A percentile compares a stretch with the other conserved stretches of the same genome.
These are phyloP conservation scores for Fusarium nygamai DNA, from an alignment of 2,329 filamentous ascomycete species.

Conservation along the genomic window DNA sequence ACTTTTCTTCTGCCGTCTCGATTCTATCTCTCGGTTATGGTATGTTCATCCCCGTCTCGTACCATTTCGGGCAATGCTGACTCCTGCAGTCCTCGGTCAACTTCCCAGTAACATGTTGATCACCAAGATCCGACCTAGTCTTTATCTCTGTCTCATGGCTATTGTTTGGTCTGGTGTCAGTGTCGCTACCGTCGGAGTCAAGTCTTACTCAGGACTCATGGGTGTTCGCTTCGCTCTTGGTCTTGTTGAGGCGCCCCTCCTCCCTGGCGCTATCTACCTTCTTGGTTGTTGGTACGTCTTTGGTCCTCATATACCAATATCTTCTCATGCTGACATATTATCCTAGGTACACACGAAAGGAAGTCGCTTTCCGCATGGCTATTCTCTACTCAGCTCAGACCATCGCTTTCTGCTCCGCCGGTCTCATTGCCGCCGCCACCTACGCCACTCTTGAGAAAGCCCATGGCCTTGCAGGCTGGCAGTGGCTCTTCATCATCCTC, in stretches of 20 bases:
- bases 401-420: conserved; percentile 4
- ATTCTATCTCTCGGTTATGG: conserved; percentile 22
- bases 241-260: conserved; percentile 12
- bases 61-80: background rate
- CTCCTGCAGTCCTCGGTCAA: background rate
- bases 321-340: too few species aligned
- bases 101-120: conserved; percentile 18
- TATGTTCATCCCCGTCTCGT: background rate
- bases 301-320: rapidly evolving
- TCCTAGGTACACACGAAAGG: conserved; percentile 1
- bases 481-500: conserved; percentile 15
- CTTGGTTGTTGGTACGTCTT: background rate
- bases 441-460: background rate
- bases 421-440: background rate
- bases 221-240: conserved; percentile 12
- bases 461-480: conserved; percentile 11
- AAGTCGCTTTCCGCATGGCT: conserved; percentile 8
- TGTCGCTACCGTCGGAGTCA: background rate
- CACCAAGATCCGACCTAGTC: conserved; percentile 11
- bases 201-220: conserved; percentile 12
- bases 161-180: conserved; percentile 14
- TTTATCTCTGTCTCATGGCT: conserved; percentile 10
- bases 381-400: conserved; percentile 10
- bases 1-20: conserved; percentile 14
- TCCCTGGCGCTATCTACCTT: conserved; percentile 9